These are phyloP conservation scores for Chlorencoelia australis DNA, from an alignment of 2,329 filamentous ascomycete species.

Conservation along the genomic window DNA sequence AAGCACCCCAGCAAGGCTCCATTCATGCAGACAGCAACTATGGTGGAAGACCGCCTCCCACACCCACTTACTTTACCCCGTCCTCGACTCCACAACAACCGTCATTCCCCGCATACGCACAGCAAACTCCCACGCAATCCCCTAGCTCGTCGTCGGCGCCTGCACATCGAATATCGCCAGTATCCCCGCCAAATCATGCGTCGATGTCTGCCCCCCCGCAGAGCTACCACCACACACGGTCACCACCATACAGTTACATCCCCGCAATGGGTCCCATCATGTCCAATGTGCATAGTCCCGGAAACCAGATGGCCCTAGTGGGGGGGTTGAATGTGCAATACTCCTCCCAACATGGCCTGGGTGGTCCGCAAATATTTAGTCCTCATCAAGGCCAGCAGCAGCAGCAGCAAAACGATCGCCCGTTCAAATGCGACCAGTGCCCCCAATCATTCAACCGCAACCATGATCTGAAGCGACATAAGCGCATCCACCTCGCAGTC, in stretches of 20 bases:
- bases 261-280: conserved; percentile 59
- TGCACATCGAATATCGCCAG: conserved; percentile 31
- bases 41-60: conserved; percentile 42
- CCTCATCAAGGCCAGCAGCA: conserved; percentile 48
- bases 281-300: conserved; percentile 68
- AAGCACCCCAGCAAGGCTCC: conserved; percentile 41
- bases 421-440: conserved; percentile 91
- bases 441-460: conserved; percentile 92
- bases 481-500: conserved; percentile 85
- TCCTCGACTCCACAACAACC: conserved; percentile 38
- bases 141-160: conserved; percentile 30
- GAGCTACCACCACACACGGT: conserved; percentile 39
- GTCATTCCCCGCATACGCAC: conserved; percentile 37
- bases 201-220: conserved; percentile 47
- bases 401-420: conserved; percentile 60
- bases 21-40: conserved; percentile 51
- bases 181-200: conserved; percentile 30
- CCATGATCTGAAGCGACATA: conserved; percentile 92
- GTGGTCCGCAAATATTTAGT: conserved; percentile 43
- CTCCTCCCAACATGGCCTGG: conserved; percentile 41
- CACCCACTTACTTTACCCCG: conserved; percentile 47
- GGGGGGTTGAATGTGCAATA: conserved; percentile 35
- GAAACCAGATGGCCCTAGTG: conserved; percentile 61
- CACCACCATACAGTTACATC: conserved; percentile 44
- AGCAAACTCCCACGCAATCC: conserved; percentile 39